Evolutionary conservation across 768 basidiomycete species (phyloP).

Genomic region (Calocybe indica): DNA sequence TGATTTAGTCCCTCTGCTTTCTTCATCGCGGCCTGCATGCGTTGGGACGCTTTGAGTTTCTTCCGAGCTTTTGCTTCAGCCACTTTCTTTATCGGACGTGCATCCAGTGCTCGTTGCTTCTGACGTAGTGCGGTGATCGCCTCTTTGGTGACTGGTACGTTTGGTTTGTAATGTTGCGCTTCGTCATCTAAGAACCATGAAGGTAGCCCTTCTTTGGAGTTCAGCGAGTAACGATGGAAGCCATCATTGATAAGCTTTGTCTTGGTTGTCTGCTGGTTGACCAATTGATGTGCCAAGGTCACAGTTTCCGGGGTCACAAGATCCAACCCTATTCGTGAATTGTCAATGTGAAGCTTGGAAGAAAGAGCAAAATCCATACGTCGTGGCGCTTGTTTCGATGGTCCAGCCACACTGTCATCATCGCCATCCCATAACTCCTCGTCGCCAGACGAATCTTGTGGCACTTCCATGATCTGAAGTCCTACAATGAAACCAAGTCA

Average conservation of each 20-base stretch:
- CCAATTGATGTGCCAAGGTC: conserved; percentile 83
- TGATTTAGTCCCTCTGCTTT: conserved; percentile 92
- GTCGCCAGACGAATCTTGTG: conserved; percentile 56
- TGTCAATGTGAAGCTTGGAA: conserved; percentile 1
- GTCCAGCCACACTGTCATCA: conserved; percentile 65
- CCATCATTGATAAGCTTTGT: conserved; percentile 91
- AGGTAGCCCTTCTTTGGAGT: conserved; percentile 88
- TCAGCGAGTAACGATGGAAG: conserved; percentile 90
- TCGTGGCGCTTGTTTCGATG: conserved; percentile 64
- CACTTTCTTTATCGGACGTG: conserved; percentile 97
- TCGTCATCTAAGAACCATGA: conserved; percentile 98
- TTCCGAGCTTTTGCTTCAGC: conserved; percentile 98
- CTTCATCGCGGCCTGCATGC: conserved; percentile 88
- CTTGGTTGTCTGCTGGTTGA: conserved; percentile 85
- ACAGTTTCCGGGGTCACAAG: conserved; percentile 86
- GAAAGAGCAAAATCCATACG: conserved; percentile 20
- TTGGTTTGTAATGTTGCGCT: conserved; percentile 85
- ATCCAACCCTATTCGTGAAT: conserved; percentile 55
- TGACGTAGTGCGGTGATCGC: conserved; percentile 80
- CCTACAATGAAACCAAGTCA: conserved; percentile 13
- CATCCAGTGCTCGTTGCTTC: conserved; percentile 90
- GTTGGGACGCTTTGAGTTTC: conserved; percentile 81
- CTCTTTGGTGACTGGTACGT: conserved; percentile 96
- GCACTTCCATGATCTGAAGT: conserved; percentile 30
- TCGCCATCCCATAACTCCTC: conserved; percentile 77